Evolutionary conservation across 192 early-diverging fungal species (phyloP).

Genomic region (Dissophora ornata): DNA sequence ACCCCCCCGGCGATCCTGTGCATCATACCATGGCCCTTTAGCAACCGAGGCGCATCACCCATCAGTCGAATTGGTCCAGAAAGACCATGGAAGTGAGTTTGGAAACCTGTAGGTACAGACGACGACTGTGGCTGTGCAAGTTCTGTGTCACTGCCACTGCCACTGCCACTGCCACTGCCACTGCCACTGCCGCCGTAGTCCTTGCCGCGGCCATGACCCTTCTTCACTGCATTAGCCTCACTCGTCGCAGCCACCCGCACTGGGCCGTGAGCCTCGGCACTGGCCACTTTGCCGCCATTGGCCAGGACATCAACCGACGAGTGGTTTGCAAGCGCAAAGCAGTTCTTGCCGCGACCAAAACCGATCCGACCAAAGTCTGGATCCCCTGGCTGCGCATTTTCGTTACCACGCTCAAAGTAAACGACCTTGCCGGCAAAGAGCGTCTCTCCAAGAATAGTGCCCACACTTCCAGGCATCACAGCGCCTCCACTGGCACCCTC

Average conservation of each 20-base stretch:
- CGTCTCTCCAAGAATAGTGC: slow-evolving; percentile 48
- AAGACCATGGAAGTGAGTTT: slow-evolving; percentile 12
- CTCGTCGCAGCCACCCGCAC: slow-evolving; percentile 22
- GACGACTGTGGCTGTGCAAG: slow-evolving; percentile 6
- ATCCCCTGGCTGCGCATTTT: slow-evolving; percentile 22
- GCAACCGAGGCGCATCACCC: slow-evolving; percentile 11
- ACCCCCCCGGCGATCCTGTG: not conserved
- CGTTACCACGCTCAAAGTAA: slow-evolving; percentile 44
- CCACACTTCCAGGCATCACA: slow-evolving; percentile 39
- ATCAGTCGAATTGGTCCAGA: slow-evolving; percentile 32
- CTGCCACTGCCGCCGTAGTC: no score
- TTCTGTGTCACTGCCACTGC: not conserved
- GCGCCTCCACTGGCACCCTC: slow-evolving; percentile 35
- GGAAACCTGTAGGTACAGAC: not conserved
- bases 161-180: no score
- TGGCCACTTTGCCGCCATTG: slow-evolving; percentile 9
- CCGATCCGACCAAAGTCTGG: slow-evolving; percentile 47
- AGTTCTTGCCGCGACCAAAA: slow-evolving; percentile 42
- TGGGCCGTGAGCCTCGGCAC: slow-evolving; percentile 4
- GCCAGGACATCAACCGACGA: slow-evolving; percentile 32
- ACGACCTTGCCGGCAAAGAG: slow-evolving; percentile 41
- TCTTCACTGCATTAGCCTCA: slow-evolving; percentile 11
- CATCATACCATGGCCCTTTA: not conserved
- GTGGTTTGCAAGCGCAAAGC: slow-evolving; percentile 38
- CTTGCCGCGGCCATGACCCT: no score